Conservation (phyloP, 495 filamentous ascomycete genomes). For the Copromyces sp. region DNA sequence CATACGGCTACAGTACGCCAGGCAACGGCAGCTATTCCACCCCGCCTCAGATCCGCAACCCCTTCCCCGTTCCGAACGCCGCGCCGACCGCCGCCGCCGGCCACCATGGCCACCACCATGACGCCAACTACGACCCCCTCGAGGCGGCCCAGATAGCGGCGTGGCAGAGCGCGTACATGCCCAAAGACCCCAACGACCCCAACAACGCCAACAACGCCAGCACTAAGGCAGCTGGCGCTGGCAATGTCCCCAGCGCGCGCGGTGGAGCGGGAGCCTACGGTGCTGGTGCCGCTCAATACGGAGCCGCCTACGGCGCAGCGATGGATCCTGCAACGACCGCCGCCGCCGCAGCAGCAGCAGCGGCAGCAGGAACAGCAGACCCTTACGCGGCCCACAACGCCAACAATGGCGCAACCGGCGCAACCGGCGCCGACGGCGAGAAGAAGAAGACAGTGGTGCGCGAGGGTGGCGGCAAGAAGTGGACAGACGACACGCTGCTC, state of each 20-base stretch:
- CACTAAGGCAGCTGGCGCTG: constrained; percentile 15
- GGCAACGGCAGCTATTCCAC: constrained; percentile 33
- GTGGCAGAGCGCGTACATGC: constrained; percentile 88
- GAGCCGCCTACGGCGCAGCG: constrained; percentile 1
- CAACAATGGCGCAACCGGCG: constrained; percentile 25
- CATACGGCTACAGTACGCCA: constrained; percentile 17
- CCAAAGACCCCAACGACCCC: constrained; percentile 35
- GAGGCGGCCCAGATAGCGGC: constrained; percentile 89
- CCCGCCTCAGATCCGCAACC: constrained; percentile 74
- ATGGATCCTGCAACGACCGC: constrained; percentile 20
- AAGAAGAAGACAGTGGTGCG: constrained; percentile 70
- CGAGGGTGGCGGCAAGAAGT: constrained; percentile 78
- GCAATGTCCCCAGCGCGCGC: constrained; percentile 6
- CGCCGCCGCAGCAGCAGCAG: constrained; percentile 13
- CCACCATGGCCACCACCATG: neutral
- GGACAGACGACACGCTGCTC: constrained; percentile 74
- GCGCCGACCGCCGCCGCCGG: constrained; percentile 22
- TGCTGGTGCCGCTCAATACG: constrained; percentile 17
- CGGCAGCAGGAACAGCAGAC: constrained; percentile 9
- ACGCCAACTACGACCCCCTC: constrained; percentile 57
- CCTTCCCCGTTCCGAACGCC: constrained; percentile 59
- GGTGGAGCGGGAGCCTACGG: constrained; percentile 28
- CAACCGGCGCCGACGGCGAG: constrained; percentile 12
- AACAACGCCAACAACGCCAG: constrained; percentile 4
- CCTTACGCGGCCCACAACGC: constrained; percentile 21